Evolutionary conservation across 73 alveolate species (phyloP), one percentile per base, ranked within the genome.

Genomic region (Tetrahymena malaccensis): DNA sequence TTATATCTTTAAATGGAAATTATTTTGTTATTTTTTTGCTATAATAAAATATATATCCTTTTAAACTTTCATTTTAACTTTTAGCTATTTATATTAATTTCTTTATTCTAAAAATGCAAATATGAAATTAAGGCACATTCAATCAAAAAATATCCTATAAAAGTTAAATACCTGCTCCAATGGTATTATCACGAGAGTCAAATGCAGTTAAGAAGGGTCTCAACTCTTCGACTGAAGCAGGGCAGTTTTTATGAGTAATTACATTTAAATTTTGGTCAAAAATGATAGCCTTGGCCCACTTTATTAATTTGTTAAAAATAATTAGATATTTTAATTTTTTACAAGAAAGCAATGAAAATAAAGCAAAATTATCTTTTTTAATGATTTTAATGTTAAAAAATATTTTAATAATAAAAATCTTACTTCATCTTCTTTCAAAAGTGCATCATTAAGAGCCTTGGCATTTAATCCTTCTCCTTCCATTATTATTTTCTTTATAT

Each of bases 231-330:
- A 94, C 93, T 38, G 96, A 15, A 93, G 95, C 96, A 43, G 94
- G 56, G 34, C 96, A 94, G 85, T 93, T 94, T 56, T 94, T 96
- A 40, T 93, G 85, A 31, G 98, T 94, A n/a, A 96, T 94, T 15
- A 94, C 56, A 84, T 94, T 96, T 58, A 93, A 50, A 40, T 96
- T 96, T 34, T 85, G 85, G 44, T 96, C 98, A 93, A 96, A 96
- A 84, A 96, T 96, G 50, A 96, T 96, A 84, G 98, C 96, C 85
- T 96, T 96, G 25, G 97, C 96, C 98, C 98, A 96, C 95, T 96
- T 55, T 0, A 43, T 31, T 95, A 25, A 9, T 83, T 19, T 0
- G 4, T 2, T 25, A 70, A 3, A 70, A 70, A 4, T 70, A 22
- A 70, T 27, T 22, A 27, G 37, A 70, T 25, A 70, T 70, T n/a